Conservation (phyloP, 2,329 filamentous ascomycete species). For the Gaeumannomyces tritici region DNA sequence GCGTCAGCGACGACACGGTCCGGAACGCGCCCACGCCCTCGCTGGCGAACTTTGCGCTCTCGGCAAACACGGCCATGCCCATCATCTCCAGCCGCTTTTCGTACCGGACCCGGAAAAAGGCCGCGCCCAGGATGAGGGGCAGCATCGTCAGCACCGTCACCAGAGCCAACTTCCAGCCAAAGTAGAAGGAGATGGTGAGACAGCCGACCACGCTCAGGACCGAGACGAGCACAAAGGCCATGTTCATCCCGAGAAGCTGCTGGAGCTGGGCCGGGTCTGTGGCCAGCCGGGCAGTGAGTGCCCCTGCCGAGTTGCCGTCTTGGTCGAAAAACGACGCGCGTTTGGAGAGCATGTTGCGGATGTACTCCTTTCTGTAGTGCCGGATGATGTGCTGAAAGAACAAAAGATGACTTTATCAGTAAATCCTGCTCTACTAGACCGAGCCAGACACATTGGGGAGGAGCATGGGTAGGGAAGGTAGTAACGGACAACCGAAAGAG, state of each 20-base stretch:
- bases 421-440: background rate
- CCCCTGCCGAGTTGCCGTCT: conserved; percentile 48
- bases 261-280: conserved; percentile 50
- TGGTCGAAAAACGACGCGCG: conserved; percentile 51
- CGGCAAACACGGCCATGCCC: conserved; percentile 47
- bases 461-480: conserved; percentile 1
- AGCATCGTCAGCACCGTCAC: conserved; percentile 34
- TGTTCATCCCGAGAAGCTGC: conserved; percentile 52
- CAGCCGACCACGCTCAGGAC: conserved; percentile 56
- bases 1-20: conserved; percentile 50
- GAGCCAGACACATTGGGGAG: background rate
- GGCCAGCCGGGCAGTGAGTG: conserved; percentile 45
- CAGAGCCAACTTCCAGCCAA: conserved; percentile 67
- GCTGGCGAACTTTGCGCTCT: conserved; percentile 53
- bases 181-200: conserved; percentile 56
- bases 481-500: conserved; percentile 27
- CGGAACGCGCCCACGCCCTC: conserved; percentile 54
- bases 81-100: conserved; percentile 47
- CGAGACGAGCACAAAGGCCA: conserved; percentile 53
- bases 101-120: conserved; percentile 35
- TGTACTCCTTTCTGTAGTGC: conserved; percentile 48
- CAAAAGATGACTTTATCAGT: background rate
- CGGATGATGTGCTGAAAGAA: conserved; percentile 32
- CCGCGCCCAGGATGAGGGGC: conserved; percentile 22
- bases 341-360: conserved; percentile 47